These are phyloP conservation scores for Pseudohalonectria lignicola DNA, from an alignment of 2,329 filamentous ascomycete genomes.

Conservation along the genomic window DNA sequence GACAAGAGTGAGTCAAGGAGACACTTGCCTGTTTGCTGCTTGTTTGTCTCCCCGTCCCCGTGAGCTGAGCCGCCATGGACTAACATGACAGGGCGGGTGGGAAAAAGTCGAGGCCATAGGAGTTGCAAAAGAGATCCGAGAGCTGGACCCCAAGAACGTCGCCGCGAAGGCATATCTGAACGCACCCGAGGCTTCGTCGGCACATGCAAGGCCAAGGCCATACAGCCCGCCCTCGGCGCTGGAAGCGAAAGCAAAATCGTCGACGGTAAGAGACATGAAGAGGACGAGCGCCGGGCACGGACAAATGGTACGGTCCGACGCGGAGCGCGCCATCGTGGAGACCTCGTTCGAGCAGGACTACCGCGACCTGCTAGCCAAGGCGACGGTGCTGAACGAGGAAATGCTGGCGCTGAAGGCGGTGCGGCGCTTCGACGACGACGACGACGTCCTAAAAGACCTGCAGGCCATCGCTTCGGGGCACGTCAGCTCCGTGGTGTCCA, in stretches of 20 bases:
- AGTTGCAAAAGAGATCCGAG: constrained; percentile 7
- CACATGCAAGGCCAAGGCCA: too few relatives aligned
- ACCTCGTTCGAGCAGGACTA: not conserved
- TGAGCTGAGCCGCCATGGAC: too few relatives aligned
- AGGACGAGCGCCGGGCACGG: too few relatives aligned
- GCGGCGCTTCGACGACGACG: constrained; percentile 2
- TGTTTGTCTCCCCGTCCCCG: too few relatives aligned
- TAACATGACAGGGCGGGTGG: too few relatives aligned
- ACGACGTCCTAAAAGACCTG: constrained; percentile 3
- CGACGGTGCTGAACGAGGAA: constrained; percentile 6
- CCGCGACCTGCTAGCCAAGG: constrained; percentile 1
- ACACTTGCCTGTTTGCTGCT: too few relatives aligned
- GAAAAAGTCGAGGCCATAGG: constrained; percentile 2
- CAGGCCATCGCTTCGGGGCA: constrained; percentile 5
- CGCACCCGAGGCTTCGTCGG: too few relatives aligned
- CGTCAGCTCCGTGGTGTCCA: constrained; percentile 5
- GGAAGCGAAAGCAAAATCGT: too few relatives aligned
- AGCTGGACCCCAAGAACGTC: constrained; percentile 4
- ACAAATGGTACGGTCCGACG: too few relatives aligned
- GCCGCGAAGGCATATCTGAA: constrained; percentile 1
- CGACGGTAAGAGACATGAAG: too few relatives aligned
- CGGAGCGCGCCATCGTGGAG: constrained; percentile 2
- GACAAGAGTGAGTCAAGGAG: constrained; percentile 4
- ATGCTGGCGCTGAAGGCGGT: constrained; percentile 5
- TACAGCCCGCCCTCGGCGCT: too few relatives aligned